phyloP scores from a whole-genome alignment of 139 green algal species.

The Axilococcus clingmanii region DNA sequence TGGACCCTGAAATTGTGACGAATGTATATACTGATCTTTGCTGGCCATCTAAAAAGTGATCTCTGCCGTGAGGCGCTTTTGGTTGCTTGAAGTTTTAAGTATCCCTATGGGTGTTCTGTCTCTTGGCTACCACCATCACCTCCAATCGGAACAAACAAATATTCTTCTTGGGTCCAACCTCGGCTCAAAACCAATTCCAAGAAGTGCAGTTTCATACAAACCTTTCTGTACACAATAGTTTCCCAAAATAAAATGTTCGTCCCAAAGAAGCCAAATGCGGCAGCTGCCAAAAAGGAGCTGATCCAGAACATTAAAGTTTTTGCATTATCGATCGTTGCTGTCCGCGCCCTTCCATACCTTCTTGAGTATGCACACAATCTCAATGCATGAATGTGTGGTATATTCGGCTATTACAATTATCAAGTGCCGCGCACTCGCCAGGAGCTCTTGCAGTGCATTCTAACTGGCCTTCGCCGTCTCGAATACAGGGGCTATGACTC shows the following conservation, averaged over 20 bases:
- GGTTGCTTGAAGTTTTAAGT: no score
- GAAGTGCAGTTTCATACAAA: no score
- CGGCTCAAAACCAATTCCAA: no score
- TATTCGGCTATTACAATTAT: constrained; percentile 95
- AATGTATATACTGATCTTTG: constrained; percentile 26
- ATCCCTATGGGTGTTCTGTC: no score
- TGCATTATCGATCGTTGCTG: constrained; percentile 24
- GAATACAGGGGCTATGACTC: constrained; percentile 98
- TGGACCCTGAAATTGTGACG: constrained; percentile 26
- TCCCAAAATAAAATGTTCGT: constrained; percentile 27
- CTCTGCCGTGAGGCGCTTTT: no score
- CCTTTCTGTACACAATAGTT: no score
- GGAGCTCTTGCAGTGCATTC: constrained; percentile 75
- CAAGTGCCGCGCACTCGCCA: constrained; percentile 39
- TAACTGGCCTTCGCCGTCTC: constrained; percentile 81
- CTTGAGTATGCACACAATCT: no score
- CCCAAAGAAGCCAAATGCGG: constrained; percentile 35
- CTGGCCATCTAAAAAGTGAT: no score
- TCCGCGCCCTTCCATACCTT: constrained; percentile 46
- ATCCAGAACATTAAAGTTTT: constrained; percentile 40
- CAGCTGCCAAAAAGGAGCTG: constrained; percentile 47
- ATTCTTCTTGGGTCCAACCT: no score
- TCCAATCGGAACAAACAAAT: no score
- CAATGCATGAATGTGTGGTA: constrained; percentile 68
- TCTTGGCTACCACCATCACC: no score